These are phyloP conservation scores for Yarrowia yakushimensis DNA, from an alignment of 805 yeast species.

Conservation along the genomic window DNA sequence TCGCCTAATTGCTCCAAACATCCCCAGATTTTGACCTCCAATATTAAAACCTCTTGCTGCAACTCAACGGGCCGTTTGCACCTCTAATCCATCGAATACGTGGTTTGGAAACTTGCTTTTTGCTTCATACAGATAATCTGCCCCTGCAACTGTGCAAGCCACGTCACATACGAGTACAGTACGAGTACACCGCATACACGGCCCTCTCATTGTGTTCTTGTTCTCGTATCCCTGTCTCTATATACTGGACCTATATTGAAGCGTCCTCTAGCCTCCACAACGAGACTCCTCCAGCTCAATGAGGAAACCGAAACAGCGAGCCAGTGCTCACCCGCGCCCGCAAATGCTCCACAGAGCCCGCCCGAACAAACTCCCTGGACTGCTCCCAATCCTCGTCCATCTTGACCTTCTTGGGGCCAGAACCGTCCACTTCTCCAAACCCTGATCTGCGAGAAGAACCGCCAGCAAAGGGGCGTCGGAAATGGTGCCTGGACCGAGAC, in stretches of 20 bases:
- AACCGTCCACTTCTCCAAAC: not conserved
- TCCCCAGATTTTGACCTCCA: too few relatives aligned
- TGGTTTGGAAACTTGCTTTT: not conserved
- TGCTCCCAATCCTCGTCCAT: not conserved
- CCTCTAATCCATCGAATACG: not conserved
- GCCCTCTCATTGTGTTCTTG: too few relatives aligned
- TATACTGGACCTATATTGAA: too few relatives aligned
- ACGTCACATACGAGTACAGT: too few relatives aligned
- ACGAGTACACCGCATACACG: too few relatives aligned
- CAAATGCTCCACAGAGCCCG: not conserved
- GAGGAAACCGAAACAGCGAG: not conserved
- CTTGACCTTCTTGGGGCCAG: not conserved
- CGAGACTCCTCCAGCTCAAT: not conserved
- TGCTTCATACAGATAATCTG: too few relatives aligned
- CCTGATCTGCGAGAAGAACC: not conserved
- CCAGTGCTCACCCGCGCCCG: not conserved
- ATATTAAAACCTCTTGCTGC: not conserved
- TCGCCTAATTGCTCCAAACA: not conserved
- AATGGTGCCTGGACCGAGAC: constrained; percentile 6
- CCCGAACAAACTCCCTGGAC: not conserved
- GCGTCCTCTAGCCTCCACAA: too few relatives aligned
- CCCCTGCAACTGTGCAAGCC: too few relatives aligned
- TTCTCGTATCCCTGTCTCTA: not conserved
- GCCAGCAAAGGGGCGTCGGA: constrained; percentile 1
- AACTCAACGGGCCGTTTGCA: not conserved